Evolutionary conservation across 305 asterid genomes (phyloP).

Genomic region (Rubia peregrina): DNA sequence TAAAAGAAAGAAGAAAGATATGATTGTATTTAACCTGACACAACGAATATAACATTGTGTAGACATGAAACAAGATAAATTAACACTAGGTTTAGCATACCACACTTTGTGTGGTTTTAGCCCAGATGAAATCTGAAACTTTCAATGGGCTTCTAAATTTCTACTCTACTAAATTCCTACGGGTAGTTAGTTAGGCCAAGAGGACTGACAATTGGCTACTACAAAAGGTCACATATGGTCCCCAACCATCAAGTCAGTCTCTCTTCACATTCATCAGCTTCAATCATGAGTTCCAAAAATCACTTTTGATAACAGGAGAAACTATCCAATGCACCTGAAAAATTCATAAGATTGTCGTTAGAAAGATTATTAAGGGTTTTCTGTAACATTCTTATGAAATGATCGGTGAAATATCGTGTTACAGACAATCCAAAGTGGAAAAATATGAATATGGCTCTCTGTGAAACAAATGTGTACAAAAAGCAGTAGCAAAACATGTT

Average conservation of each 20-base stretch:
- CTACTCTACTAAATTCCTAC: too few species aligned
- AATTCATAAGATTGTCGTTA: background rate
- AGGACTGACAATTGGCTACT: background rate
- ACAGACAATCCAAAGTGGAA: too few species aligned
- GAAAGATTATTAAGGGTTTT: background rate
- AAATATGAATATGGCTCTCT: too few species aligned
- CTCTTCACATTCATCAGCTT: background rate
- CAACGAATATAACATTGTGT: background rate
- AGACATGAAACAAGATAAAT: background rate
- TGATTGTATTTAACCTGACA: background rate
- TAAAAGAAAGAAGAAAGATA: background rate
- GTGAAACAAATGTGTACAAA: too few species aligned
- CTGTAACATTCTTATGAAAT: background rate
- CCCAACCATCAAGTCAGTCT: background rate
- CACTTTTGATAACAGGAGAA: constrained; percentile 16
- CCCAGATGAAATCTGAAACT: too few species aligned
- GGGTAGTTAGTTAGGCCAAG: background rate
- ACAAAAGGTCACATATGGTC: too few species aligned
- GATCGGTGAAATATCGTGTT: too few species aligned
- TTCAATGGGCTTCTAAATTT: too few species aligned
- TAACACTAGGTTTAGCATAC: too few species aligned
- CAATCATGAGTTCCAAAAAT: background rate
- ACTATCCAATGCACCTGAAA: constrained; percentile 31
- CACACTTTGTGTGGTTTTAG: too few species aligned
- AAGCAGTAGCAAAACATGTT: too few species aligned